A percentile compares a stretch with the other conserved stretches of the same genome.
Evolutionary conservation across 2,329 filamentous ascomycete species (phyloP).

Genomic region (Nemania serpens): DNA sequence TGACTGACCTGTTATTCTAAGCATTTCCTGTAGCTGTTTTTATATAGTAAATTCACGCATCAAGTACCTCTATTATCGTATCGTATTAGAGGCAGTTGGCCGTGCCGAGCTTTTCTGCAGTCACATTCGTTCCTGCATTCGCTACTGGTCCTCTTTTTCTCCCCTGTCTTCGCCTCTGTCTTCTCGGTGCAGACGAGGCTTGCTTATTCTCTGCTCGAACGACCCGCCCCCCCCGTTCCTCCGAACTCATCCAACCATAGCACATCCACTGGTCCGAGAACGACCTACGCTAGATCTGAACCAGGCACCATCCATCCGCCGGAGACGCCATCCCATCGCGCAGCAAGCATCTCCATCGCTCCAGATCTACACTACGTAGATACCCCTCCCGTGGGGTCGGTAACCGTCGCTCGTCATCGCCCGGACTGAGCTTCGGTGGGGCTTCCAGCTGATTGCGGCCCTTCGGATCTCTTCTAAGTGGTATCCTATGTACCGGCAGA

Average conservation of each 20-base stretch:
- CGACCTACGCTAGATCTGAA: conserved; percentile 32
- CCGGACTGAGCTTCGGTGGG: conserved; percentile 13
- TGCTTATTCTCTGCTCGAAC: neutral
- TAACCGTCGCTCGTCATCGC: conserved; percentile 22
- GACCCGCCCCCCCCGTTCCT: conserved; percentile 33
- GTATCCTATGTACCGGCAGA: neutral
- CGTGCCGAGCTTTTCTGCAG: too few relatives aligned
- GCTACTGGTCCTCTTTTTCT: too few relatives aligned
- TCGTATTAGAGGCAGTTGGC: too few relatives aligned
- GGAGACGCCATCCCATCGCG: too few relatives aligned
- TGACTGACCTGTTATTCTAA: neutral
- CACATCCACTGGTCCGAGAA: conserved; percentile 42
- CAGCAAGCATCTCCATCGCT: conserved; percentile 16
- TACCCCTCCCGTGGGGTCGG: conserved; percentile 32
- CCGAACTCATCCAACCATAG: conserved; percentile 40
- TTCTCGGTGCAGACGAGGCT: conserved; percentile 12
- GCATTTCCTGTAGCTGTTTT: too few relatives aligned
- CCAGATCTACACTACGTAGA: conserved; percentile 22
- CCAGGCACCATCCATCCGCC: conserved; percentile 7
- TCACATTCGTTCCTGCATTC: too few relatives aligned
- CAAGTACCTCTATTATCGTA: too few relatives aligned
- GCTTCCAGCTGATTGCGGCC: conserved; percentile 8
- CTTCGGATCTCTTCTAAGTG: neutral
- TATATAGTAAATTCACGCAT: too few relatives aligned
- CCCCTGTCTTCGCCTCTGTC: too few relatives aligned